Percentiles rank a stretch among this genome's conserved stretches.
phyloP scores from a whole-genome alignment of 2,329 filamentous ascomycete genomes.

The Moelleriella libera region DNA sequence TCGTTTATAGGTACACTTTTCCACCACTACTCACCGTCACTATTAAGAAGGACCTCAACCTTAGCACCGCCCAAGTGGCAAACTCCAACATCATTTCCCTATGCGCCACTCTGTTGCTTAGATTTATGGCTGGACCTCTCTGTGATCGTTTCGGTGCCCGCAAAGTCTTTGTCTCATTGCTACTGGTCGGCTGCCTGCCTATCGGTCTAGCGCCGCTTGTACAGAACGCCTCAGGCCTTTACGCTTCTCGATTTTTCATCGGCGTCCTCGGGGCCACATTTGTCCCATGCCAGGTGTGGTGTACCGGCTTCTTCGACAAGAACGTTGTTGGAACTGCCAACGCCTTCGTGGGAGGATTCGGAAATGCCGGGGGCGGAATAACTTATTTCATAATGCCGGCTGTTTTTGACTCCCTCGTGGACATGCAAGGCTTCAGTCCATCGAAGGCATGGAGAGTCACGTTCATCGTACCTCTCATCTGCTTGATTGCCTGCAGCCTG shows the following conservation, averaged over 20 bases:
- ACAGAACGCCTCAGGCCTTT: constrained; percentile 46
- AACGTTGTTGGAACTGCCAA: constrained; percentile 84
- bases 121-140: constrained; percentile 65
- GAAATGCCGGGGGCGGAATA: constrained; percentile 78
- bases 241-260: constrained; percentile 64
- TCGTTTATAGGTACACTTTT: constrained; percentile 54
- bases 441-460: constrained; percentile 72
- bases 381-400: constrained; percentile 93
- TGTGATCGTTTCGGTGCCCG: constrained; percentile 78
- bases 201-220: constrained; percentile 71
- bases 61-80: constrained; percentile 56
- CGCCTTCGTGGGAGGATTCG: constrained; percentile 69
- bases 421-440: constrained; percentile 40
- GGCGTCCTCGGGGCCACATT: constrained; percentile 67
- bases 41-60: constrained; percentile 64
- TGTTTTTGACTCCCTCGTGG: constrained; percentile 64
- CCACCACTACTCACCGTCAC: constrained; percentile 66
- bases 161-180: constrained; percentile 59
- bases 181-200: constrained; percentile 68
- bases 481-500: constrained; percentile 54
- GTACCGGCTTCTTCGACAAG: constrained; percentile 85
- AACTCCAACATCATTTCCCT: constrained; percentile 89
- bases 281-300: constrained; percentile 85
- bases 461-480: constrained; percentile 71
- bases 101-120: constrained; percentile 54